A percentile compares a stretch with the other conserved stretches of the same genome.
phyloP scores from a whole-genome alignment of 75 land plant genomes.

The Picea glauca region DNA sequence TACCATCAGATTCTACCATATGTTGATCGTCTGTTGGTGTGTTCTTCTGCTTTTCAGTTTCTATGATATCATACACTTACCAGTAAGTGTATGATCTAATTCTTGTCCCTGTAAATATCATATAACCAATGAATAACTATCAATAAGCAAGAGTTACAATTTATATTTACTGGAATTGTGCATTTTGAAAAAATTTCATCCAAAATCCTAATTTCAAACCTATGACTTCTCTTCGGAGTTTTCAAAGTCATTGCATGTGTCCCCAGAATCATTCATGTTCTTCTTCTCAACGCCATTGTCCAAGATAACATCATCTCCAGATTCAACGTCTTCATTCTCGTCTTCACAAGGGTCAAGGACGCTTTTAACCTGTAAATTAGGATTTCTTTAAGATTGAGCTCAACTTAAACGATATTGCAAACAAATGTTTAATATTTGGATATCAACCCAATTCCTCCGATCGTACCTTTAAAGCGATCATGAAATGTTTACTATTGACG shows the following conservation, averaged over 20 bases:
- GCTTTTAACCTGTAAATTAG: constrained; percentile 63
- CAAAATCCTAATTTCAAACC: background rate
- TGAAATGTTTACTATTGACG: no score
- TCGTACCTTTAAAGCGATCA: no score
- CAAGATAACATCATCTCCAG: constrained; percentile 38
- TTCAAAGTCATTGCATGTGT: background rate
- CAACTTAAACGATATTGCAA: background rate
- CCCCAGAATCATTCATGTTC: constrained; percentile 18
- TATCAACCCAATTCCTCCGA: no score
- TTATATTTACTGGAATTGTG: no score
- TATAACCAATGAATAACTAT: background rate
- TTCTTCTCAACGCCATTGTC: constrained; percentile 36
- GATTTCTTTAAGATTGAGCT: background rate
- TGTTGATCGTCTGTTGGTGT: background rate
- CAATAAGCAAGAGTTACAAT: background rate
- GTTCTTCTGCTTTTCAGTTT: background rate
- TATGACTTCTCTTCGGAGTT: background rate
- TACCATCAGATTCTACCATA: background rate
- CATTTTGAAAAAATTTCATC: background rate
- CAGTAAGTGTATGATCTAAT: background rate
- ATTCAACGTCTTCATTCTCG: constrained; percentile 32
- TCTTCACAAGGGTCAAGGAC: constrained; percentile 72
- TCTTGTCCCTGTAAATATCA: background rate
- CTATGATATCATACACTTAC: background rate
- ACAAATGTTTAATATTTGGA: background rate